phyloP scores from a whole-genome alignment of 2,329 filamentous ascomycete species.

The Fusarium liriodendri region DNA sequence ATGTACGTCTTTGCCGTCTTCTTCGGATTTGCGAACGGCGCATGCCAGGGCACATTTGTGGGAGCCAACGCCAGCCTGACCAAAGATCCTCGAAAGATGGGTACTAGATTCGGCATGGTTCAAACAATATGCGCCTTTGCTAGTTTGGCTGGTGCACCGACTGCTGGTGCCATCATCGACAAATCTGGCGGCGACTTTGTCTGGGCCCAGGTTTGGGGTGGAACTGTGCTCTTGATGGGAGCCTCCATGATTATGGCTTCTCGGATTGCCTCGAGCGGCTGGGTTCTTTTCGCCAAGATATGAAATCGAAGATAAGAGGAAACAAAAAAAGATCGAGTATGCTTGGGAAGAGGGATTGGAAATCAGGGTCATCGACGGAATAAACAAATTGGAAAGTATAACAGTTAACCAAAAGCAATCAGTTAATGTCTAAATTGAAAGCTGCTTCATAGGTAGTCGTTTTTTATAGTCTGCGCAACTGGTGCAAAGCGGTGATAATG shows the following conservation, averaged over 20 bases:
- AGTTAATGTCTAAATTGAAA: slow-evolving; percentile 31
- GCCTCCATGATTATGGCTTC: slow-evolving; percentile 48
- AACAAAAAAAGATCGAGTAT: not conserved
- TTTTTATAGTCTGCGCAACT: slow-evolving; percentile 20
- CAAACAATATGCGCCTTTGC: slow-evolving; percentile 55
- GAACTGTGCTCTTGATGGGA: slow-evolving; percentile 52
- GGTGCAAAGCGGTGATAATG: slow-evolving; percentile 48
- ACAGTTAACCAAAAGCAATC: slow-evolving; percentile 3
- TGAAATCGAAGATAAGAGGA: slow-evolving; percentile 26
- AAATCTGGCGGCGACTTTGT: slow-evolving; percentile 46
- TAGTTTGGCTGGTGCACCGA: slow-evolving; percentile 55
- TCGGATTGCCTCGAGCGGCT: slow-evolving; percentile 51
- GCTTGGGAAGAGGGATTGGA: not conserved
- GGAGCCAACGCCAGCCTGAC: slow-evolving; percentile 54
- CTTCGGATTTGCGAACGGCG: slow-evolving; percentile 45
- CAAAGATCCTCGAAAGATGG: slow-evolving; percentile 54
- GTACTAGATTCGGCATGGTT: slow-evolving; percentile 57
- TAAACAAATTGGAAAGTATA: not conserved
- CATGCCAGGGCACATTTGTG: slow-evolving; percentile 48
- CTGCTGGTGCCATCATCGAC: slow-evolving; percentile 47
- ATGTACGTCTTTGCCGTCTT: slow-evolving; percentile 47
- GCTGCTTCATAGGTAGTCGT: not conserved
- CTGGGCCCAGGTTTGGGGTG: slow-evolving; percentile 61
- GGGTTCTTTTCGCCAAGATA: slow-evolving; percentile 50
- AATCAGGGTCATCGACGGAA: not conserved